Percentiles rank a stretch among this genome's conserved stretches.
Evolutionary conservation across 371 early-diverging fungal genomes (phyloP).

Genomic region (Lichtheimia ramosa): DNA sequence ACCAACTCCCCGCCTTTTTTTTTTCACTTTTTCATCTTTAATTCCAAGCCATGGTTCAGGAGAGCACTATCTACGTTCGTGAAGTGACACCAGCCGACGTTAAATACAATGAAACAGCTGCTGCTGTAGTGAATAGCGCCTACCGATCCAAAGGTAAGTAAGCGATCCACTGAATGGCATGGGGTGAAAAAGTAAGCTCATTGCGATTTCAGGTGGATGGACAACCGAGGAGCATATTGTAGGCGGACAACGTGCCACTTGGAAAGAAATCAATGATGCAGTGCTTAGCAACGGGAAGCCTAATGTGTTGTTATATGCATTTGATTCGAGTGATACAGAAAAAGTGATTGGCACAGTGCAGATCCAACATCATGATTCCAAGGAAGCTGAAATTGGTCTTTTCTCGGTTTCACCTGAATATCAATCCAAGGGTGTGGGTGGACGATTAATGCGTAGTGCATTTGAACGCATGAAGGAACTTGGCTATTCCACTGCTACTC

Average conservation of each 20-base stretch:
- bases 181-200: background rate
- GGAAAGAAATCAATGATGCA: slow-evolving; percentile 22
- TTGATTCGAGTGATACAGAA: slow-evolving; percentile 13
- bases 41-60: slow-evolving; percentile 12
- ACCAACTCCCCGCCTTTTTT: no score
- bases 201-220: slow-evolving; percentile 34
- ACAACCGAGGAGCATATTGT: slow-evolving; percentile 41
- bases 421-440: slow-evolving; percentile 59
- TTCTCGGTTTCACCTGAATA: slow-evolving; percentile 50
- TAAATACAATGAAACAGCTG: slow-evolving; percentile 9
- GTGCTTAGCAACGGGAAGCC: slow-evolving; percentile 25
- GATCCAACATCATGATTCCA: slow-evolving; percentile 20
- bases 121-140: slow-evolving; percentile 16
- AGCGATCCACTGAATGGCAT: background rate
- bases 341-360: slow-evolving; percentile 41
- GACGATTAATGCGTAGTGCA: slow-evolving; percentile 48
- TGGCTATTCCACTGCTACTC: slow-evolving; percentile 33
- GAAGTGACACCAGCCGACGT: slow-evolving; percentile 17
- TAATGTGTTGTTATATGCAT: slow-evolving; percentile 27
- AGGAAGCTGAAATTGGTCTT: slow-evolving; percentile 43
- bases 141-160: slow-evolving; percentile 20
- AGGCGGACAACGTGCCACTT: slow-evolving; percentile 28
- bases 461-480: slow-evolving; percentile 33
- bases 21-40: no score
- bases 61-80: slow-evolving; percentile 16